These are phyloP conservation scores for Jatropha curcas DNA, from an alignment of 345 rosid genomes.

Conservation along the genomic window DNA sequence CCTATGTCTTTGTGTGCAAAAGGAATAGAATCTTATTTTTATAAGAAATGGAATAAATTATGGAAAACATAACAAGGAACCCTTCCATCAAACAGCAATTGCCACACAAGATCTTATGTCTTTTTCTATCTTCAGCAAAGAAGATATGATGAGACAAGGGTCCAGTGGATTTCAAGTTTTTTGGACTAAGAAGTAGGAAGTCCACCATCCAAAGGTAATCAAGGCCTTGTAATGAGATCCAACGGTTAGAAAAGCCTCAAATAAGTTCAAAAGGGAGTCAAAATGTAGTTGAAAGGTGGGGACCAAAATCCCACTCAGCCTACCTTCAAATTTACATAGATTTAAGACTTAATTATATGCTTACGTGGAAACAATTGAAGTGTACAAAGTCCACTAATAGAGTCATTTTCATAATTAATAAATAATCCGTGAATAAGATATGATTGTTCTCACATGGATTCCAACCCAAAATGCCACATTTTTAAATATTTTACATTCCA, in stretches of 20 bases:
- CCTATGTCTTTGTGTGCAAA: too few relatives aligned
- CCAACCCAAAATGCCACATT: constrained; percentile 30
- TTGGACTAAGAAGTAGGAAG: constrained; percentile 15
- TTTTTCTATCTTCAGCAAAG: background rate
- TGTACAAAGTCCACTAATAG: constrained; percentile 22
- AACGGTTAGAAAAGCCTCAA: constrained; percentile 22
- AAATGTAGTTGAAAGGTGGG: constrained; percentile 8
- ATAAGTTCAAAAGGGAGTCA: constrained; percentile 32
- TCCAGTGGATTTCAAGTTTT: constrained; percentile 15
- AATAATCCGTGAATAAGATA: constrained; percentile 27
- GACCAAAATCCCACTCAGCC: constrained; percentile 46
- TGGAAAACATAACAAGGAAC: too few relatives aligned
- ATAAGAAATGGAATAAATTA: too few relatives aligned
- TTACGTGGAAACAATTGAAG: constrained; percentile 16
- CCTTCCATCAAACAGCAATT: too few relatives aligned
- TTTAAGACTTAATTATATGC: background rate
- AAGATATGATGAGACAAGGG: background rate
- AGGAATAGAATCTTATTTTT: too few relatives aligned
- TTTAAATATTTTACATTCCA: constrained; percentile 5
- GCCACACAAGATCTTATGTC: constrained; percentile 5
- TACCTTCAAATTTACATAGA: background rate
- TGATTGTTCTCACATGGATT: constrained; percentile 54
- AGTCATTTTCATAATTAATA: background rate
- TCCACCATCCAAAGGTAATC: too few relatives aligned
- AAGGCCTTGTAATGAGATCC: constrained; percentile 5